Evolutionary conservation across 176 grass and related monocot genomes (phyloP).

Genomic region (Carex cristatella): DNA sequence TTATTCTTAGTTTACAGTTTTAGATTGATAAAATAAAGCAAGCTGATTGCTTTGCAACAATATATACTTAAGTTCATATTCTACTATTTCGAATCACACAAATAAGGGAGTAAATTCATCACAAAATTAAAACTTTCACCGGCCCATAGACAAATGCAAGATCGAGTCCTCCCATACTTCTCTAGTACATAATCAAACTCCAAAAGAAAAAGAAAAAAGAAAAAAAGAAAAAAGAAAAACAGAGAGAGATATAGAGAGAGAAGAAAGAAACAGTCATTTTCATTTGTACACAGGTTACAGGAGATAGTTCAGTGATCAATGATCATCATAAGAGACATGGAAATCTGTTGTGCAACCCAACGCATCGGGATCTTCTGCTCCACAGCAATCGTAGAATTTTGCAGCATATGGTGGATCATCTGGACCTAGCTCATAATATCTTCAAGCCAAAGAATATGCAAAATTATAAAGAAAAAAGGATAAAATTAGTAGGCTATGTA

Average conservation of each 20-base stretch:
- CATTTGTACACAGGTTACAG: background rate
- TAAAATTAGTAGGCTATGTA: background rate
- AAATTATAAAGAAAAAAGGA: background rate
- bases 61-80: background rate
- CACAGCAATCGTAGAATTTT: conserved; percentile 86
- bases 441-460: background rate
- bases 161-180: background rate
- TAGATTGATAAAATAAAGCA: background rate
- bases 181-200: background rate
- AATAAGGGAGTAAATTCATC: background rate
- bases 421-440: conserved; percentile 72
- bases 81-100: background rate
- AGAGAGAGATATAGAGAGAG: background rate
- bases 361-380: conserved; percentile 73
- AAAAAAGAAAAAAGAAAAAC: background rate
- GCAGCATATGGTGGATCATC: conserved; percentile 75
- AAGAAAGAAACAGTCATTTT: background rate
- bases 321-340: conserved; percentile 75
- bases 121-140: background rate
- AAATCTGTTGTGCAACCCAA: conserved; percentile 49
- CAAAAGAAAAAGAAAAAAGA: background rate
- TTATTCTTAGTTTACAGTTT: background rate
- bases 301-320: conserved; percentile 4
- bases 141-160: background rate
- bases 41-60: background rate